phyloP scores from a whole-genome alignment of 2,329 filamentous ascomycete genomes.

The Aspergillus neotritici region DNA sequence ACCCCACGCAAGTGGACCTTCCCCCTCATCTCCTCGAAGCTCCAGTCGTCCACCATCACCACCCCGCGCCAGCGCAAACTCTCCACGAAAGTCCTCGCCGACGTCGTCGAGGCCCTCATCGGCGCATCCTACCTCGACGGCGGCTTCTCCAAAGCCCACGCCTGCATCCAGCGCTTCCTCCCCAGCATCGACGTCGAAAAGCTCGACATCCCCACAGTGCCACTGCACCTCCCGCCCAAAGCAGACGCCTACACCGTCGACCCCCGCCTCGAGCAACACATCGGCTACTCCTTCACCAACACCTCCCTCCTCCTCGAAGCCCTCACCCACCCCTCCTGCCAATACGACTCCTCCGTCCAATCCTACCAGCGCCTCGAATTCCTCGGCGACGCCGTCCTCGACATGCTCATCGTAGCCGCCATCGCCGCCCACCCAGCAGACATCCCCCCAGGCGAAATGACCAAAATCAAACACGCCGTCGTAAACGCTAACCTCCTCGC shows the following conservation, averaged over 20 bases:
- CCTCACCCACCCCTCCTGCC: constrained; percentile 67
- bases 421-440: constrained; percentile 26
- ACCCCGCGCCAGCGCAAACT: constrained; percentile 37
- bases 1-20: constrained; percentile 68
- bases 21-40: constrained; percentile 47
- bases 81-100: constrained; percentile 75
- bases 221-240: neutral
- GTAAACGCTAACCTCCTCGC: constrained; percentile 77
- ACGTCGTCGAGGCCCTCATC: constrained; percentile 80
- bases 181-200: constrained; percentile 43
- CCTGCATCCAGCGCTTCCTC: constrained; percentile 63
- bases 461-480: constrained; percentile 66
- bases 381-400: constrained; percentile 78
- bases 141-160: constrained; percentile 57
- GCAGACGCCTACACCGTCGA: constrained; percentile 10
- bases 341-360: constrained; percentile 45
- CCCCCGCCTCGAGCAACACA: constrained; percentile 12
- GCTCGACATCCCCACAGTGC: constrained; percentile 5
- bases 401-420: constrained; percentile 62
- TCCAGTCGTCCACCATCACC: constrained; percentile 3
- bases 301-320: constrained; percentile 68
- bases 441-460: constrained; percentile 59
- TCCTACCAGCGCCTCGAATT: constrained; percentile 78
- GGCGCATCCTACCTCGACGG: constrained; percentile 68
- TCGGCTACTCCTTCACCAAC: constrained; percentile 68